Percentiles rank a stretch among this genome's conserved stretches.
phyloP scores from a whole-genome alignment of 1,139 yeast genomes.

The Eremothecium cymbalariae region DNA sequence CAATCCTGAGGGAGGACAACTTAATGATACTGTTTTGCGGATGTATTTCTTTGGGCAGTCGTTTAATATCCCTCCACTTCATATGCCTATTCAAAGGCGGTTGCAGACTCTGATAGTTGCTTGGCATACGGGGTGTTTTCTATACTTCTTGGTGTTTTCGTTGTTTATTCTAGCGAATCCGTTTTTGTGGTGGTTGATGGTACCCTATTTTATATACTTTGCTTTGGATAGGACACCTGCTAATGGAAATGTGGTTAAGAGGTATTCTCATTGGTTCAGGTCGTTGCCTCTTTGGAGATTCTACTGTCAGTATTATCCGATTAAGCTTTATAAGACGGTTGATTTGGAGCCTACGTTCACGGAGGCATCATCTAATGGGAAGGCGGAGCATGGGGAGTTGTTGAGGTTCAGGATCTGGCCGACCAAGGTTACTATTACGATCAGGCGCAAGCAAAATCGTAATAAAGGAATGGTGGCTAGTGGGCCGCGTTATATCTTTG shows the following conservation, averaged over 20 bases:
- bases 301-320: slow-evolving; percentile 76
- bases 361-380: slow-evolving; percentile 20
- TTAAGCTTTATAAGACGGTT: slow-evolving; percentile 59
- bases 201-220: slow-evolving; percentile 54
- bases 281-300: slow-evolving; percentile 58
- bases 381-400: slow-evolving; percentile 8
- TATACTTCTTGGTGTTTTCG: slow-evolving; percentile 47
- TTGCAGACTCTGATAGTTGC: slow-evolving; percentile 65
- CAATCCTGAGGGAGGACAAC: slow-evolving; percentile 1
- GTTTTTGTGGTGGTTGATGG: slow-evolving; percentile 55
- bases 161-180: slow-evolving; percentile 58
- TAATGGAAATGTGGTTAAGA: slow-evolving; percentile 57
- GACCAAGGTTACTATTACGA: slow-evolving; percentile 7
- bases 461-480: slow-evolving; percentile 24
- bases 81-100: slow-evolving; percentile 49
- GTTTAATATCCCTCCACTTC: slow-evolving; percentile 21
- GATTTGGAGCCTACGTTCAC: slow-evolving; percentile 72
- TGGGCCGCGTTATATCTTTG: slow-evolving; percentile 80
- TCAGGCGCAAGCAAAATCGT: slow-evolving; percentile 12
- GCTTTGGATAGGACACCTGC: slow-evolving; percentile 55
- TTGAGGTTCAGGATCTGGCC: slow-evolving; percentile 16
- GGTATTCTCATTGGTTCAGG: slow-evolving; percentile 54
- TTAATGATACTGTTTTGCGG: not conserved
- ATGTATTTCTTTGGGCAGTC: not conserved
- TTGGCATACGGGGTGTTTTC: slow-evolving; percentile 71